Evolutionary conservation across 2,329 filamentous ascomycete genomes (phyloP), one percentile per base, ranked within the genome.

Genomic region (Aotearoamyces nothofagi): DNA sequence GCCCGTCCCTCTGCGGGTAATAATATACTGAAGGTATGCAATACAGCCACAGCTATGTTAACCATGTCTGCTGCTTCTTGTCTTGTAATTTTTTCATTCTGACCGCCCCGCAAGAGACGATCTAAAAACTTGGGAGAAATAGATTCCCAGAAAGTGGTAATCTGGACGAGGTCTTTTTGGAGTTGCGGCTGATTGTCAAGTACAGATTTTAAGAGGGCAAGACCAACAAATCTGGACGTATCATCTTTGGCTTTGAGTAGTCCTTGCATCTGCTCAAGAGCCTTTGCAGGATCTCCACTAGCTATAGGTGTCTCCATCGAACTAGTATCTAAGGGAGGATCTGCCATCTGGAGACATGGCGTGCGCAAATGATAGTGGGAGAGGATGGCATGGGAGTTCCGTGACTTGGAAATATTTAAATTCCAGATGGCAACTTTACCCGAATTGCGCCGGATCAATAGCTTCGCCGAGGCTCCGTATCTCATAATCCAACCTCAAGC

Each of bases 141-240:
- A 17, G 61, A 59, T 17, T 58, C 51, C 75, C 75, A 80, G 23
- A 77, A 51, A 9, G 46, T 47, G n/a, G 50, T 42, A 4, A 76
- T 42, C 5, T 44, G 46, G 2, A 50, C 48, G 7, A 57, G 52
- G 46, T 72, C 58, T 29, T 59, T 50, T 24, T 58, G 58, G 13
- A 72, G 48, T n/a, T 58, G 48, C 13, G 58, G 51, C 5, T 66
- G 63, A 43, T 68, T 71, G 47, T 78, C 72, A 17, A 80, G 57
- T 9, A 75, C 52, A n/a, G 69, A 66, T 42, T 72, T 76, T 28
- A 79, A 58, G 13, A 79, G 57, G 1, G 72, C 69, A 13, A 80
- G 55, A 5, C 72, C 75, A 22, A 78, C 72, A 39, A 80, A 78
- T 42, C 69, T 63, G 12, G 70, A 68, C 1, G 75, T 79, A 44